A percentile compares a stretch with the other conserved stretches of the same genome.
Conservation (phyloP, 2,329 filamentous ascomycete species). For the Verticillium zaregamsianum region DNA sequence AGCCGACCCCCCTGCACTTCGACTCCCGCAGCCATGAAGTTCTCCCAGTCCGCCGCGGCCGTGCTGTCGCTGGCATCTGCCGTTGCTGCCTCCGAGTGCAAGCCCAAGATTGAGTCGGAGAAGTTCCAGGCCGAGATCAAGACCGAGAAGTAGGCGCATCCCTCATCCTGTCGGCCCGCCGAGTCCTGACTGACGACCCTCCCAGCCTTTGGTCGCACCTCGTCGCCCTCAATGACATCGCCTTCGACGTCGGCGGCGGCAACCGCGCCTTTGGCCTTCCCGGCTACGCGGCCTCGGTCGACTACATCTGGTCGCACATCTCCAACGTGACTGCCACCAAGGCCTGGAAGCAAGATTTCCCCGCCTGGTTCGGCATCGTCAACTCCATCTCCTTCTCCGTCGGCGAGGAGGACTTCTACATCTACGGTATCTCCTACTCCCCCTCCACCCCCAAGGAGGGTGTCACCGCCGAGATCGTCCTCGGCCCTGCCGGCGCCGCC, state of each 20-base stretch:
- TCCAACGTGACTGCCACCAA: constrained; percentile 30
- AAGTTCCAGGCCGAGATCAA: constrained; percentile 11
- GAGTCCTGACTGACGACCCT: neutral
- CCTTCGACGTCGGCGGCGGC: constrained; percentile 39
- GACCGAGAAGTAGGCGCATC: constrained; percentile 9
- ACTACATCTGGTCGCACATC: constrained; percentile 43
- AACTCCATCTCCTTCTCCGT: constrained; percentile 12
- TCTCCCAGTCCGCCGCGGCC: constrained; percentile 5
- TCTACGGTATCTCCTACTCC: constrained; percentile 37
- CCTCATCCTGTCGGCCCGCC: neutral
- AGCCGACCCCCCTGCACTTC: neutral
- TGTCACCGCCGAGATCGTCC: constrained; percentile 26
- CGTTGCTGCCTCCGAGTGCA: constrained; percentile 8
- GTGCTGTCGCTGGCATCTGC: constrained; percentile 9
- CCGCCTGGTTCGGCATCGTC: constrained; percentile 23
- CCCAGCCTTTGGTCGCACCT: constrained; percentile 40
- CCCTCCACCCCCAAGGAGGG: constrained; percentile 41
- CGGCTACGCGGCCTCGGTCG: constrained; percentile 43
- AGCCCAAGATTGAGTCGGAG: constrained; percentile 13
- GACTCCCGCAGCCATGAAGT: constrained; percentile 9
- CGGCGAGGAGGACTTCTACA: constrained; percentile 19
- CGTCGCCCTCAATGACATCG: constrained; percentile 40
- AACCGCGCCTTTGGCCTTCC: constrained; percentile 50
- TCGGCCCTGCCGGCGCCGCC: constrained; percentile 19
- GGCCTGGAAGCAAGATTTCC: constrained; percentile 44